Evolutionary conservation across 1,284 basidiomycete genomes (phyloP).

Genomic region (Vanrija sp.): DNA sequence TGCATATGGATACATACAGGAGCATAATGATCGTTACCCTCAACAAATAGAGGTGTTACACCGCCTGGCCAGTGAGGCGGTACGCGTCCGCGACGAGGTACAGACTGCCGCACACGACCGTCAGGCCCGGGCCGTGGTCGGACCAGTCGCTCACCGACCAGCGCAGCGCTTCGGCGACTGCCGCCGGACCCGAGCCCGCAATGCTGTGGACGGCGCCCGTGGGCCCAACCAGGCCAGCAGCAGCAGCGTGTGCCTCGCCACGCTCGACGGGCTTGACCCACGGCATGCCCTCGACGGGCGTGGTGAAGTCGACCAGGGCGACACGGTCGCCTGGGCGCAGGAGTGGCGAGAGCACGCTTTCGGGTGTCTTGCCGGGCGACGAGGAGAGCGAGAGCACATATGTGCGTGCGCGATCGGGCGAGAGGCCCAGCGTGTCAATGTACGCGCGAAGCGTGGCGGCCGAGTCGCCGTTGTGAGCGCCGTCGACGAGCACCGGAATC

Average conservation of each 20-base stretch:
- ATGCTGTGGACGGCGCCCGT: conserved; percentile 11
- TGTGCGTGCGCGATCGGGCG: conserved; percentile 48
- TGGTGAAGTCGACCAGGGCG: conserved; percentile 60
- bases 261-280: conserved; percentile 70
- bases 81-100: conserved; percentile 89
- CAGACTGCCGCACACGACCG: conserved; percentile 80
- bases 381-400: conserved; percentile 74
- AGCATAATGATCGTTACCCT: no score
- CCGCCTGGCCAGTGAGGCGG: conserved; percentile 48
- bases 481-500: conserved; percentile 69
- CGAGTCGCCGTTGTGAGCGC: conserved; percentile 91
- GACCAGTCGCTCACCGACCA: conserved; percentile 38
- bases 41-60: no score
- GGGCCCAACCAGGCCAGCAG: conserved; percentile 37
- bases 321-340: conserved; percentile 53
- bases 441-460: conserved; percentile 67
- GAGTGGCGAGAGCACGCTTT: conserved; percentile 65
- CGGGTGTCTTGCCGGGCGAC: conserved; percentile 73
- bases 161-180: conserved; percentile 23
- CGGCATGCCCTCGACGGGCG: conserved; percentile 80
- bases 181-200: conserved; percentile 14
- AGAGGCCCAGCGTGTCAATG: conserved; percentile 55
- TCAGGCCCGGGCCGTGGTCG: conserved; percentile 49
- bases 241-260: conserved; percentile 48
- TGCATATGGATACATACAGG: no score